Evolutionary conservation across 2,329 filamentous ascomycete genomes (phyloP).

Genomic region (Aspergillus sp.): DNA sequence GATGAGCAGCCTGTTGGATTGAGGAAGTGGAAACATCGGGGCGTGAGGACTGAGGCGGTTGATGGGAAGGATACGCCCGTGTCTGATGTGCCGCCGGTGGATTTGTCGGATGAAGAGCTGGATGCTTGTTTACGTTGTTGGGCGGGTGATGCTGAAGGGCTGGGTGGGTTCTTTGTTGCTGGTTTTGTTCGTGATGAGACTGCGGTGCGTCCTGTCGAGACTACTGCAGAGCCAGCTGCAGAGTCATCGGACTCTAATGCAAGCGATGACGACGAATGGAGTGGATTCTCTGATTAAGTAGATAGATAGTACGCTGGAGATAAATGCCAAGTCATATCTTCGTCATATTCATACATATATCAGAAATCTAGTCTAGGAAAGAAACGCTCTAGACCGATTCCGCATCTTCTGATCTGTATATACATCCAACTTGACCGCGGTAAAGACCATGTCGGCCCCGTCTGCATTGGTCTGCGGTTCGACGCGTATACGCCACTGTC

Average conservation of each 20-base stretch:
- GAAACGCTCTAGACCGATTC: constrained; percentile 62
- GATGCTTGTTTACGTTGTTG: constrained; percentile 78
- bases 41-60: constrained; percentile 42
- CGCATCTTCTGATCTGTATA: constrained; percentile 61
- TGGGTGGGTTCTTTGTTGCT: constrained; percentile 96
- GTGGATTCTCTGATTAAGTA: constrained; percentile 37
- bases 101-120: constrained; percentile 45
- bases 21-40: constrained; percentile 67
- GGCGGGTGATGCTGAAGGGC: constrained; percentile 73
- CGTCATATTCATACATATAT: neutral
- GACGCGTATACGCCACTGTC: constrained; percentile 69
- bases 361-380: constrained; percentile 34
- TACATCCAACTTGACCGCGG: constrained; percentile 72
- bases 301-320: neutral
- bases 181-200: constrained; percentile 65
- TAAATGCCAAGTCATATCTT: constrained; percentile 1
- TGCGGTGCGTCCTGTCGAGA: neutral
- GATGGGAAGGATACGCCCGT: constrained; percentile 1
- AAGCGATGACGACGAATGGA: constrained; percentile 38
- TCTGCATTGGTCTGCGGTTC: constrained; percentile 44
- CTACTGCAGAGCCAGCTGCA: no score
- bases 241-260: no score
- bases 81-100: constrained; percentile 11
- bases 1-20: constrained; percentile 72
- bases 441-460: constrained; percentile 65